Conservation (phyloP, 192 early-diverging fungal species). For the Rhizophlyctis rosea region DNA sequence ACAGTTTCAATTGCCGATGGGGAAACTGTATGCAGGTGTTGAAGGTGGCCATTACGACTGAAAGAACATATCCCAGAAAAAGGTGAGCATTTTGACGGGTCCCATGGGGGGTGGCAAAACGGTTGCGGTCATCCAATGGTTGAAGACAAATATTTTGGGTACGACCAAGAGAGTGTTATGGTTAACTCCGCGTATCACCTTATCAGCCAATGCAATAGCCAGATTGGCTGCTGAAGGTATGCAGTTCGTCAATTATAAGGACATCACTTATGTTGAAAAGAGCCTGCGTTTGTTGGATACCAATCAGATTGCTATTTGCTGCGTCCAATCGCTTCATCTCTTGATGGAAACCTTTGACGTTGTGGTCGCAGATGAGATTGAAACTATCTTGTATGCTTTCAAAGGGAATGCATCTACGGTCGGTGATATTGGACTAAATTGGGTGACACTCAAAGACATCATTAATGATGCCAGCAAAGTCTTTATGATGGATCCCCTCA, state of each 20-base stretch:
- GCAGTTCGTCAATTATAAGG: neutral
- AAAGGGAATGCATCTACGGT: neutral
- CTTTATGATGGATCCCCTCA: neutral
- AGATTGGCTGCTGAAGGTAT: neutral
- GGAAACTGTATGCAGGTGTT: neutral
- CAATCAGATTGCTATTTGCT: neutral
- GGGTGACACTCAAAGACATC: neutral
- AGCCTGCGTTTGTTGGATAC: neutral
- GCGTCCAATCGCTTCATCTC: neutral
- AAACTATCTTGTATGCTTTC: neutral
- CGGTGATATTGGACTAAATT: neutral
- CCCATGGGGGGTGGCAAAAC: neutral
- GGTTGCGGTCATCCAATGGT: neutral
- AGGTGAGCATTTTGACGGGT: neutral
- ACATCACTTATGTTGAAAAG: neutral
- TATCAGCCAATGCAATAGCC: neutral
- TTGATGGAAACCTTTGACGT: neutral
- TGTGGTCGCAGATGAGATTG: neutral
- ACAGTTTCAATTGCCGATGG: neutral
- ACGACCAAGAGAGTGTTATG: neutral
- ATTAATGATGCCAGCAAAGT: neutral
- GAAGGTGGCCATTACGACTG: neutral
- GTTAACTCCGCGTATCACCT: neutral
- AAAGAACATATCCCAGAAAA: neutral
- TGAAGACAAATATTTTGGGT: no score